Percentiles rank a stretch among this genome's conserved stretches.
phyloP scores from a whole-genome alignment of 305 asterid genomes.

The Fraxinus baroniana region DNA sequence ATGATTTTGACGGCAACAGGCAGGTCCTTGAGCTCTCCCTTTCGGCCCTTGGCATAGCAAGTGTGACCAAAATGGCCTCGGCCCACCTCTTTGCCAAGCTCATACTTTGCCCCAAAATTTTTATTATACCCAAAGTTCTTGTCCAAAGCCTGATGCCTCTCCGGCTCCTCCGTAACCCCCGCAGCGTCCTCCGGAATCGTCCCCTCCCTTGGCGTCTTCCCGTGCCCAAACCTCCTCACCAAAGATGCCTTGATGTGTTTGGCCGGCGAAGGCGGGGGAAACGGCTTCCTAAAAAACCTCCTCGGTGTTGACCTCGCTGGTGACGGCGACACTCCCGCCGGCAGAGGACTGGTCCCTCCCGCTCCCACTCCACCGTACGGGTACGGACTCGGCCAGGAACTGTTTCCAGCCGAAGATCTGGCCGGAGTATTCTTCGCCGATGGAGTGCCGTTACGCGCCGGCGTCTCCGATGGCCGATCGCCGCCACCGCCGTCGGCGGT shows the following conservation, averaged over 20 bases:
- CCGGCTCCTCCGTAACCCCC: conserved; percentile 21
- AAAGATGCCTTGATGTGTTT: conserved; percentile 90
- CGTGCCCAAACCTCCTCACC: conserved; percentile 64
- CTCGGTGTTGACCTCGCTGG: conserved; percentile 89
- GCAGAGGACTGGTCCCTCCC: conserved; percentile 39
- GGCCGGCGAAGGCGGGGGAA: conserved; percentile 94
- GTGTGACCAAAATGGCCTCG: conserved; percentile 97
- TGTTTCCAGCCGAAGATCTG: conserved; percentile 63
- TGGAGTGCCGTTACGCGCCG: conserved; percentile 35
- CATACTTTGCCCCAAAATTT: conserved; percentile 86
- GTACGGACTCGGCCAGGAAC: conserved; percentile 86
- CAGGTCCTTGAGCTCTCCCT: conserved; percentile 75
- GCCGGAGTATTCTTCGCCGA: conserved; percentile 62
- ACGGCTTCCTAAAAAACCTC: conserved; percentile 72
- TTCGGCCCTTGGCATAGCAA: conserved; percentile 69
- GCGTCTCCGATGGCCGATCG: conserved; percentile 31
- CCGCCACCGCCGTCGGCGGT: conserved; percentile 21
- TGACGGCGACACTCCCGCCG: conserved; percentile 68
- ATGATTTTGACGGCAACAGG: conserved; percentile 86
- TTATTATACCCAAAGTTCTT: conserved; percentile 80
- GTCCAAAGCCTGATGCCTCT: conserved; percentile 51
- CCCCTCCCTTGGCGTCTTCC: conserved; percentile 67
- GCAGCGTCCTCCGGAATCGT: conserved; percentile 78
- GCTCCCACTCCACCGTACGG: conserved; percentile 49
- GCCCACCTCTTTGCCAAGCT: conserved; percentile 91